These are phyloP conservation scores for Calocybe gangraenosa DNA, from an alignment of 768 basidiomycete species.

Conservation along the genomic window DNA sequence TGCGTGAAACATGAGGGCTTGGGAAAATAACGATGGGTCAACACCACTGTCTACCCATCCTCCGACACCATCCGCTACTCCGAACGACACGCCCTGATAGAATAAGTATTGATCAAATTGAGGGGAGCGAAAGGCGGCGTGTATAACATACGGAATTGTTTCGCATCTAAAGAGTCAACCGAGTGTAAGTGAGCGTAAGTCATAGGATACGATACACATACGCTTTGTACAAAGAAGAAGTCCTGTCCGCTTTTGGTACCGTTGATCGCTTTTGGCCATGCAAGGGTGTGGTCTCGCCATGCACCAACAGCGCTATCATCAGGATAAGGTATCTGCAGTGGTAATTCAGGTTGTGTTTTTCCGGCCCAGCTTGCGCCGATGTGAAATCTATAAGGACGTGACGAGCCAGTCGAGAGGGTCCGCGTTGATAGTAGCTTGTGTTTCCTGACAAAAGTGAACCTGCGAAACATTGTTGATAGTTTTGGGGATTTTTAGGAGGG, in stretches of 20 bases:
- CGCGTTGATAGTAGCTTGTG: conserved; percentile 5
- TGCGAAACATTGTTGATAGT: conserved; percentile 14
- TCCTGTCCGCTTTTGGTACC: conserved; percentile 44
- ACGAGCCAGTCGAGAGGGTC: conserved; percentile 14
- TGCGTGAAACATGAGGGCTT: conserved; percentile 86
- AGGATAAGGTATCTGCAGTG: conserved; percentile 48
- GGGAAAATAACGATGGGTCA: conserved; percentile 88
- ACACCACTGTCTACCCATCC: conserved; percentile 84
- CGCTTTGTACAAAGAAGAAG: conserved; percentile 63
- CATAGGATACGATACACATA: conserved; percentile 24
- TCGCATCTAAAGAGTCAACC: conserved; percentile 52
- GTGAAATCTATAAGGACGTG: conserved; percentile 63
- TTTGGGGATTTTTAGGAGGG: background rate
- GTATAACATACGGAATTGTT: conserved; percentile 64
- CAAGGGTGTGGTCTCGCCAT: conserved; percentile 68
- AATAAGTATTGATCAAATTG: conserved; percentile 14
- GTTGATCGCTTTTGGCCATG: conserved; percentile 33
- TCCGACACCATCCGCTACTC: conserved; percentile 90
- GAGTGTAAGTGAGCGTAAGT: conserved; percentile 3
- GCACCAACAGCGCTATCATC: conserved; percentile 51
- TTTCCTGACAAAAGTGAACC: conserved; percentile 1
- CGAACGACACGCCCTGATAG: conserved; percentile 68
- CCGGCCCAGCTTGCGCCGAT: conserved; percentile 76
- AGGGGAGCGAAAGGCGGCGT: conserved; percentile 26
- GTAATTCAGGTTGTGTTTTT: conserved; percentile 40